phyloP scores from a whole-genome alignment of 371 early-diverging fungal genomes.

The Lichtheimia ornata region DNA sequence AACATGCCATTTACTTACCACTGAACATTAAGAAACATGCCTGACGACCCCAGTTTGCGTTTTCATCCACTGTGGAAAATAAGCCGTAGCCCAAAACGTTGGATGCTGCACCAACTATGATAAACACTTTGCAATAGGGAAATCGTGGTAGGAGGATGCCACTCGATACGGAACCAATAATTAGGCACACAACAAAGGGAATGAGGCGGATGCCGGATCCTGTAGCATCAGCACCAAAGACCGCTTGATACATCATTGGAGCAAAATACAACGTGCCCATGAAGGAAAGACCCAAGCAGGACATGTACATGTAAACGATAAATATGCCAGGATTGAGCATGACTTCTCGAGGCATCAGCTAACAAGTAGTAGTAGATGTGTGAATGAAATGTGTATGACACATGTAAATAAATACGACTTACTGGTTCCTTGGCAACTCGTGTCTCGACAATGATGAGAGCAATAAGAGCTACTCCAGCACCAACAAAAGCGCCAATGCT shows the following conservation, averaged over 20 bases:
- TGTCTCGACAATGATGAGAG: constrained; percentile 12
- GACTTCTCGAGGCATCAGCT: constrained; percentile 18
- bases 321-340: constrained; percentile 10
- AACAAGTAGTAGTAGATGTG: neutral
- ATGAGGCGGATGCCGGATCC: constrained; percentile 46
- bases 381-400: constrained; percentile 1
- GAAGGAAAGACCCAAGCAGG: constrained; percentile 29
- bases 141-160: constrained; percentile 19
- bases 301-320: constrained; percentile 13
- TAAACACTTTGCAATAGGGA: constrained; percentile 31
- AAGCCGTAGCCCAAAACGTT: constrained; percentile 46
- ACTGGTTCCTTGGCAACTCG: constrained; percentile 17
- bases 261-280: constrained; percentile 74
- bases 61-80: constrained; percentile 36
- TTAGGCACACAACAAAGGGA: constrained; percentile 41
- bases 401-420: constrained; percentile 3
- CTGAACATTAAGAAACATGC: constrained; percentile 39
- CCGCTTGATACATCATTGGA: constrained; percentile 58
- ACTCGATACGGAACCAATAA: constrained; percentile 34
- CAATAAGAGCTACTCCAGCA: constrained; percentile 8
- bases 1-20: constrained; percentile 8
- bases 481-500: constrained; percentile 15
- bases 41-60: constrained; percentile 36
- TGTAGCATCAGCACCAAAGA: constrained; percentile 40
- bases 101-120: constrained; percentile 27